These are phyloP conservation scores for Datura wrightii DNA, from an alignment of 257 asterid species.

Conservation along the genomic window DNA sequence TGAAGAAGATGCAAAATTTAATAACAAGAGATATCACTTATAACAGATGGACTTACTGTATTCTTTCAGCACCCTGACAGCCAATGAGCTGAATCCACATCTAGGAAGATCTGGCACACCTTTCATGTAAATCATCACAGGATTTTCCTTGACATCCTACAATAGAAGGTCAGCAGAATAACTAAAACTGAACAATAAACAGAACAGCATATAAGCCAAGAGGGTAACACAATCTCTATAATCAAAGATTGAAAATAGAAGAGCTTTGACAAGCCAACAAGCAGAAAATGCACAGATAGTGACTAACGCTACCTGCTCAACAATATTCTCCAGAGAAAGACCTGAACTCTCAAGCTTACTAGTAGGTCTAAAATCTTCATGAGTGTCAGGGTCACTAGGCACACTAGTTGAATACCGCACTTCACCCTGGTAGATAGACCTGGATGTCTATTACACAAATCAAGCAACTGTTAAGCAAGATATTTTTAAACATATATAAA, in stretches of 20 bases:
- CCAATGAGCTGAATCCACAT: conserved; percentile 95
- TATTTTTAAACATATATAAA: background rate
- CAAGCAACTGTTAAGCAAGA: conserved; percentile 24
- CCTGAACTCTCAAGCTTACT: conserved; percentile 65
- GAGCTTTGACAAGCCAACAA: background rate
- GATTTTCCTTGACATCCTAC: conserved; percentile 91
- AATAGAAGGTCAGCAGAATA: conserved; percentile 37
- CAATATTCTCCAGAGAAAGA: conserved; percentile 63
- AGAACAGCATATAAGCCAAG: background rate
- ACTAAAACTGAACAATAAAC: conserved; percentile 32
- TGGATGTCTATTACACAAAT: conserved; percentile 51
- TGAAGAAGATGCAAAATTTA: conserved; percentile 6
- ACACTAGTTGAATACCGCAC: conserved; percentile 56
- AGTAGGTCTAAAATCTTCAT: conserved; percentile 82
- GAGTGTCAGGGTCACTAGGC: conserved; percentile 84
- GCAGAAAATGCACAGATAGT: conserved; percentile 24
- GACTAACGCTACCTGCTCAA: conserved; percentile 69
- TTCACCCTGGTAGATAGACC: conserved; percentile 50
- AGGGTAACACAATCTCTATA: background rate
- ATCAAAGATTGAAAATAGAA: background rate
- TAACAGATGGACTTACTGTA: conserved; percentile 61
- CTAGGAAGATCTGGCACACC: conserved; percentile 89
- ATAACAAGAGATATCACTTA: background rate
- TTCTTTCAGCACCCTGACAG: conserved; percentile 83
- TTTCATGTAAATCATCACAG: conserved; percentile 97